Evolutionary conservation across 2,329 filamentous ascomycete species (phyloP).

Genomic region (Penicillium sp.): DNA sequence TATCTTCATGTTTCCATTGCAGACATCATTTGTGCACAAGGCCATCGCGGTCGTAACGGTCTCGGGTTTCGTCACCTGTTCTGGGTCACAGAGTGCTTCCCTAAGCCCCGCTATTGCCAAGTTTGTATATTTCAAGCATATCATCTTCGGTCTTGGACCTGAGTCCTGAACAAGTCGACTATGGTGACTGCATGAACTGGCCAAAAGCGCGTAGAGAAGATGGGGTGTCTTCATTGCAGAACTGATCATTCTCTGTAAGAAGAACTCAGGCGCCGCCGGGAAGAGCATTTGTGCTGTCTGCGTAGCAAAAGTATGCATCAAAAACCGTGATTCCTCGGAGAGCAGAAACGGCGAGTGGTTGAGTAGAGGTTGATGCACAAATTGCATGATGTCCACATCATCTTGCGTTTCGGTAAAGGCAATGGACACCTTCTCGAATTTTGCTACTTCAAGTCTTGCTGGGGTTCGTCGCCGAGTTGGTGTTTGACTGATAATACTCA

Average conservation of each 20-base stretch:
- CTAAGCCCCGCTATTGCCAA: slow-evolving; percentile 32
- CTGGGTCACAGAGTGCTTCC: slow-evolving; percentile 20
- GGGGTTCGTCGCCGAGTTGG: slow-evolving; percentile 6
- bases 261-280: slow-evolving; percentile 30
- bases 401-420: not conserved
- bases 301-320: slow-evolving; percentile 32
- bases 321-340: slow-evolving; percentile 29
- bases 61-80: slow-evolving; percentile 25
- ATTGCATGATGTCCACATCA: not conserved
- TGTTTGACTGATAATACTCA: slow-evolving; percentile 26
- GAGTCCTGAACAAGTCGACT: slow-evolving; percentile 30
- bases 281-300: slow-evolving; percentile 35
- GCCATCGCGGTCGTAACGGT: slow-evolving; percentile 36
- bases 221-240: slow-evolving; percentile 32
- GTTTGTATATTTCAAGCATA: slow-evolving; percentile 34
- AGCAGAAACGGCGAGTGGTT: slow-evolving; percentile 26
- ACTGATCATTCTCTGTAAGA: slow-evolving; percentile 31
- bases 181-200: slow-evolving; percentile 35
- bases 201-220: slow-evolving; percentile 35
- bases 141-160: slow-evolving; percentile 15
- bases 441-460: slow-evolving; percentile 1
- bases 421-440: not conserved
- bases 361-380: slow-evolving; percentile 22
- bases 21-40: slow-evolving; percentile 41
- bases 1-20: slow-evolving; percentile 35